These are phyloP conservation scores for Larix sibirica DNA, from an alignment of 83 land plant genomes.

Conservation along the genomic window DNA sequence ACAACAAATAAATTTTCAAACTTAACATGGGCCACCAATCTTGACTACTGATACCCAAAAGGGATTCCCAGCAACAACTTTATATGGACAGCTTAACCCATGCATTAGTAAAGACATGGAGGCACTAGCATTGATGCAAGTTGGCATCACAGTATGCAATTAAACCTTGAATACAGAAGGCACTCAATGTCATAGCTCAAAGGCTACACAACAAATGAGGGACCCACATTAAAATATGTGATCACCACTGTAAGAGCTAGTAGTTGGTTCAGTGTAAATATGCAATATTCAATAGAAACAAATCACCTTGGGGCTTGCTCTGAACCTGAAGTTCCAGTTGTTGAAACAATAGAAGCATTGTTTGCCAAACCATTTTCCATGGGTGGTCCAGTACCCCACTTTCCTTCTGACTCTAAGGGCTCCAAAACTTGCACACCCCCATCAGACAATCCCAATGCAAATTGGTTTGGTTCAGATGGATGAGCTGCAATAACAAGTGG, in stretches of 20 bases:
- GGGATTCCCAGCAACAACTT: background rate
- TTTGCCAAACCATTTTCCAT: constrained; percentile 76
- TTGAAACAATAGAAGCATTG: constrained; percentile 47
- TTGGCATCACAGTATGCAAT: constrained; percentile 1
- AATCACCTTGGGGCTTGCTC: constrained; percentile 75
- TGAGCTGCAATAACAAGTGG: constrained; percentile 68
- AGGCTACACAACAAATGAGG: constrained; percentile 11
- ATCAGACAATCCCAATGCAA: constrained; percentile 58
- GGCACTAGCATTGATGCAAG: constrained; percentile 16
- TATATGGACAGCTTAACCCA: constrained; percentile 14
- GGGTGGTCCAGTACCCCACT: constrained; percentile 60
- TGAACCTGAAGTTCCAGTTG: constrained; percentile 59
- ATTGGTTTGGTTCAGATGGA: constrained; percentile 63
- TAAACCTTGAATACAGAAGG: background rate
- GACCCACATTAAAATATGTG: background rate
- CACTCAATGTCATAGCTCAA: constrained; percentile 2
- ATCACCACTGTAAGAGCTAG: background rate
- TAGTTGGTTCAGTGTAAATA: background rate
- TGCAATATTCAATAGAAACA: background rate
- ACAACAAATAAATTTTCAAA: constrained; percentile 6
- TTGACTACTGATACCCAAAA: background rate
- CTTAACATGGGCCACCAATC: background rate
- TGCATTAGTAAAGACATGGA: constrained; percentile 1
- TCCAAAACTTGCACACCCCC: constrained; percentile 63
- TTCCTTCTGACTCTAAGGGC: constrained; percentile 55